phyloP scores from a whole-genome alignment of 1,139 yeast species.

The Blastobotrys petasosporus region DNA sequence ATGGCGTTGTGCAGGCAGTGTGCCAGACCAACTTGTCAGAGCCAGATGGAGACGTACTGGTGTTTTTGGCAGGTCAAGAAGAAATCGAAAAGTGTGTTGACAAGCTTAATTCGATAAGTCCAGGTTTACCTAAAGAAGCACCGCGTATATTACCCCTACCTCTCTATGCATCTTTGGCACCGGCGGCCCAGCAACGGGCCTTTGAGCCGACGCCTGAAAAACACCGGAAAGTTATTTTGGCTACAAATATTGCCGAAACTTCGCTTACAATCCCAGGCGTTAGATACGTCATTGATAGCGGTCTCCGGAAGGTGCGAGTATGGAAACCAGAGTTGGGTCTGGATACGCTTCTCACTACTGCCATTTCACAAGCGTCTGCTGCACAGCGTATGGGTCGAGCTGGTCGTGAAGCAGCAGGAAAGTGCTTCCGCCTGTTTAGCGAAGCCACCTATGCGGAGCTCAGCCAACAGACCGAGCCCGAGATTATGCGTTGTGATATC shows the following conservation, averaged over 20 bases:
- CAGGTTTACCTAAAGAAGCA: constrained; percentile 63
- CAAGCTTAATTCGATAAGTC: constrained; percentile 54
- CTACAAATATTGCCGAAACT: constrained; percentile 96
- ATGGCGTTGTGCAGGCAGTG: constrained; percentile 65
- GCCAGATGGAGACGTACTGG: constrained; percentile 76
- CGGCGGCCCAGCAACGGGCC: constrained; percentile 71
- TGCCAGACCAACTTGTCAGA: constrained; percentile 77
- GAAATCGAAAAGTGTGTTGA: constrained; percentile 85
- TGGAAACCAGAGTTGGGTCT: constrained; percentile 92
- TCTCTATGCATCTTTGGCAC: constrained; percentile 87
- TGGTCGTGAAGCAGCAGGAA: constrained; percentile 93
- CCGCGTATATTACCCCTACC: constrained; percentile 77
- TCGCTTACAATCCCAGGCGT: constrained; percentile 95
- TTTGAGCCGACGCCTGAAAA: constrained; percentile 55
- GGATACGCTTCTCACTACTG: constrained; percentile 83
- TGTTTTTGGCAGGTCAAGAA: constrained; percentile 94
- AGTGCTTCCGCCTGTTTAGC: constrained; percentile 76
- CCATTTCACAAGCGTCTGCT: constrained; percentile 92
- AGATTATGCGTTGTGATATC: constrained; percentile 80
- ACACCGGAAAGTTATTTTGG: constrained; percentile 75
- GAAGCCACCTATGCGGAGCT: constrained; percentile 61
- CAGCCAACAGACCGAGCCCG: constrained; percentile 83
- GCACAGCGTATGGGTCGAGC: constrained; percentile 97
- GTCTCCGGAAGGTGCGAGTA: constrained; percentile 84
- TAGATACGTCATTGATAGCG: constrained; percentile 88